Base-by-base conservation (phyloP, 2,329 filamentous ascomycete species). In the Ceratocystis alfenasii region DNA sequence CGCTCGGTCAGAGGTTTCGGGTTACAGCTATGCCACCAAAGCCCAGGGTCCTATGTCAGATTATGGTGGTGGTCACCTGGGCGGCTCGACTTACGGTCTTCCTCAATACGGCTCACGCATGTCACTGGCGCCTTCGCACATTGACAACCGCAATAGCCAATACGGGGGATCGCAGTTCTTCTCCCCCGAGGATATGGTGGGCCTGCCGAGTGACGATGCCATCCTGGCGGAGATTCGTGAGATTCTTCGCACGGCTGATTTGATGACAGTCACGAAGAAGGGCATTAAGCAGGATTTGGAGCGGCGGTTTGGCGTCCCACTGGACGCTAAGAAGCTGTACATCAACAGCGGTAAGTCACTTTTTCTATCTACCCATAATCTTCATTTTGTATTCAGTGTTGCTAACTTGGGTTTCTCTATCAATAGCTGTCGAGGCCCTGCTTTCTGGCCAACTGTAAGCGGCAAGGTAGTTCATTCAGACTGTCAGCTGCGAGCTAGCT, bases 181-280 rank as follows among this genome's bases (percentile, higher is more conserved):
- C 67, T 79, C 76, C 8, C 78, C 81, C n/a, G 82, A 84, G 64
- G 88, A 92, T 71, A 80, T 95, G 71, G 80, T 83, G 6, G 85
- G 87, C 66, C 77, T 96, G 73, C 94, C 94, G 0, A 89, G 82
- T 68, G 94, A 99, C 71, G 94, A 99, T 72, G 88, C 90, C 10
- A 80, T 99, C 62, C 79, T 99, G 69, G 87, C 90, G 0, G 94
- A 99, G 80, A 99, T 99, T 71, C 84, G 94, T 63, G 91, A 96
- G 73, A 96, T 99, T 69, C 79, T 99, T 69, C 84, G 87, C 71
- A 95, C 88, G 12, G 92, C 91, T 1, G 94, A 99, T 77, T 78
- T 99, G 73, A 99, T 99, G 94, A 92, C 85, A 3, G 90, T 99
- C 55, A 99, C 94, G 70, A 99, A 99, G 85, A 99, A 99, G 84